Evolutionary conservation across 495 filamentous ascomycete species (phyloP), one percentile per base, ranked within the genome.

Genomic region (Trichocladium uniseriatum): DNA sequence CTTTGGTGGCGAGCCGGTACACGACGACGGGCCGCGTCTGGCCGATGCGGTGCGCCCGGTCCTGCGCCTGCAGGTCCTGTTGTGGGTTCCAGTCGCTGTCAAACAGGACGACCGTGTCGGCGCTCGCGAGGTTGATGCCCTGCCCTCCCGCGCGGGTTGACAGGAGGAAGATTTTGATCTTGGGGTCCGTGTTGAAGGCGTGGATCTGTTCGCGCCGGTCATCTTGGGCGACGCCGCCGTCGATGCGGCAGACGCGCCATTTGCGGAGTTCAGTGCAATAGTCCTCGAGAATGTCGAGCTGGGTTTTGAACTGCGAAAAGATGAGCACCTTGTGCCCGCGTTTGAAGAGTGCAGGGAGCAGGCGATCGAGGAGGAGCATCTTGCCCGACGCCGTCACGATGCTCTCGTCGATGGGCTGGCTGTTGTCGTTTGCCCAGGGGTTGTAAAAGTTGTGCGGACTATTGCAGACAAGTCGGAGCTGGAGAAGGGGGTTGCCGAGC

Each of bases 71-170:
- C 14, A 98, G 75, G 66, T 98, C 92, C 59, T 94, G 89, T 64
- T 97, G 92, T 0, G 92, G 92, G 60, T 98, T 98, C 91, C 92
- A 98, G 64, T 98, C 92, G 24, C 79, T 86, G 65, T 99, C 92
- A 52, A 96, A 97, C 2, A 99, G 69, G 49, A 99, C 86, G 21
- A 99, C 94, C 0, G 94, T 97, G 61, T 99, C 92, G 11, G 92
- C 92, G 48, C 86, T 92, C 69, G 94, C 94, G 9, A 99, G 75
- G 63, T 98, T 98, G 73, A 98, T 96, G 31, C 92, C 92, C 54
- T 94, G 87, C 4, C 92, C 92, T 34, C 92, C 92, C 0, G 92
- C 92, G 29, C 92, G 79, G 9, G 92, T 98, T 21, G 81, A 87
- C 0, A 98, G 75, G 8, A 98, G 66, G 64, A 98, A 98, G 24